These are phyloP conservation scores for Pestalotiopsis fici DNA, from an alignment of 2,329 filamentous ascomycete species.

Conservation along the genomic window DNA sequence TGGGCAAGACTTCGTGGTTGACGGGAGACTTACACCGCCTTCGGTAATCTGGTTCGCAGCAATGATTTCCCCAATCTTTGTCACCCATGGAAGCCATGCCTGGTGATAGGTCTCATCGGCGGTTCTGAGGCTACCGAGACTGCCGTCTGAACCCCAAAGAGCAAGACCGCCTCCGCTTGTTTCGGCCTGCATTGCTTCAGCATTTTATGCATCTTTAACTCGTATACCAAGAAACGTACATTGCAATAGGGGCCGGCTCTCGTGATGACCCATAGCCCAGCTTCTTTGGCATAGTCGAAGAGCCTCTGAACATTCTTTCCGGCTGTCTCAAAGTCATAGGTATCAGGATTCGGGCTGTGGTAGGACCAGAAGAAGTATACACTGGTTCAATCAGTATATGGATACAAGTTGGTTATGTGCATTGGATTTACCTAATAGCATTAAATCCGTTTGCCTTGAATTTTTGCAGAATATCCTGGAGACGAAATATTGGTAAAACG, in stretches of 20 bases:
- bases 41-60: conserved; percentile 50
- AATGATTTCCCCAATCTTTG: conserved; percentile 46
- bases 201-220: neutral
- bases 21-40: conserved; percentile 32
- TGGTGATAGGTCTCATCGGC: conserved; percentile 41
- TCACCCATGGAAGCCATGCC: conserved; percentile 48
- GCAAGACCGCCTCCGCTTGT: conserved; percentile 46
- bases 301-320: conserved; percentile 52
- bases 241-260: conserved; percentile 53
- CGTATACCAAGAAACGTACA: conserved; percentile 5
- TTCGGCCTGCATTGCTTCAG: conserved; percentile 33
- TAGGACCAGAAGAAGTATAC: conserved; percentile 54
- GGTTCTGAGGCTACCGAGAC: conserved; percentile 39
- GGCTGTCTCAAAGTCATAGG: conserved; percentile 50
- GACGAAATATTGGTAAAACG: neutral
- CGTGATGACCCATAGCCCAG: conserved; percentile 52
- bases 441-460: conserved; percentile 21
- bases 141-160: conserved; percentile 44
- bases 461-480: conserved; percentile 19
- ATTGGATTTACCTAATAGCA: conserved; percentile 3
- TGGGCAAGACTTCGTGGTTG: neutral
- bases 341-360: conserved; percentile 42
- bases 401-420: too few species aligned
- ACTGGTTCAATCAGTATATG: conserved; percentile 18
- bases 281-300: conserved; percentile 51